Base-by-base conservation (phyloP, 2,329 filamentous ascomycete genomes). In the Pseudogymnoascus sp. region DNA sequence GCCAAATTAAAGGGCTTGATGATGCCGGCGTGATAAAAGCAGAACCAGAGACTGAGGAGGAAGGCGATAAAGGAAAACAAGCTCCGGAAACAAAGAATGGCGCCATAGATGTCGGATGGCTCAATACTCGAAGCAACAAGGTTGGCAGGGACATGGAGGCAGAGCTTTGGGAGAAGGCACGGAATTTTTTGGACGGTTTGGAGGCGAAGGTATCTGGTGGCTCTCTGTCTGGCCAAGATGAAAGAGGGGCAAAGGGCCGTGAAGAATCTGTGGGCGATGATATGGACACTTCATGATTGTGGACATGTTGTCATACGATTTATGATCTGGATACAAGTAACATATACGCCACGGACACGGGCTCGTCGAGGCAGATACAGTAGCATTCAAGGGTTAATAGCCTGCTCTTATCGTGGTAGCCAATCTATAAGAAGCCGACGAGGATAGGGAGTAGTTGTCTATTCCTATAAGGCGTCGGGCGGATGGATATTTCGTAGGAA, bases 51-150 rank as follows among this genome's bases (percentile, higher is more conserved):
- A 60, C 32, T 38, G 11, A 69, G 66, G 60, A 60, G 50, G 28
- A 70, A 67, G 35, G 47, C 60, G 9, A 66, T 65, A 71, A 69
- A 50, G 70, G 43, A 37, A 63, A 64, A 1, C 59, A 69, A 68
- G 50, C 77, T 0, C 71, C 78, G 3, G 75, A 79, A 22, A 70
- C 72, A 70, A 9, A 84, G 34, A 82, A 81, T 8, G 77, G 76
- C 28, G 35, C 58, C 16, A 78, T 97, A 60, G 92, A 97, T 70
- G 87, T 95, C 12, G 92, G 92, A 32, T 93, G 89, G 84, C 75
- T 97, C 68, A 97, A 97, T 71, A 92, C 90, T 68, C 82, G 90
- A 62, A 90, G 89, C 64, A 88, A 89, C 65, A 87, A 87, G 64
- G 89, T 95, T 20, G 90, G 90, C 61, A 83, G 86, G 68, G 88